These are phyloP conservation scores for Crucihimalaya himalaica DNA, from an alignment of 345 rosid species.

Conservation along the genomic window DNA sequence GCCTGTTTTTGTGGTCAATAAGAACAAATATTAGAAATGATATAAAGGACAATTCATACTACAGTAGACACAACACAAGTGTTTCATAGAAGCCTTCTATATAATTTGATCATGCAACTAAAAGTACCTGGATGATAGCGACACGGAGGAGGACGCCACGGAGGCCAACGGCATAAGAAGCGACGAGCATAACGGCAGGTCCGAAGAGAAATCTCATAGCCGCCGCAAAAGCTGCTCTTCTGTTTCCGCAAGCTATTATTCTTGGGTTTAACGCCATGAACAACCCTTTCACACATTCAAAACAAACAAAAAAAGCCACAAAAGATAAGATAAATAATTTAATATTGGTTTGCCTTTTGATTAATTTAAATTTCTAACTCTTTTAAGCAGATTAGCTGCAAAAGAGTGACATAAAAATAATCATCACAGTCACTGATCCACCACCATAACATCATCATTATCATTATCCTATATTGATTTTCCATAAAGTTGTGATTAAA, in stretches of 20 bases:
- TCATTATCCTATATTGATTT: slow-evolving; percentile 1
- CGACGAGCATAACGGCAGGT: slow-evolving; percentile 98
- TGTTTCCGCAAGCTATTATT: slow-evolving; percentile 99
- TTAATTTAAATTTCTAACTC: background rate
- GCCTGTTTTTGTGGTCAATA: slow-evolving; percentile 45
- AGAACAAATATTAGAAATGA: background rate
- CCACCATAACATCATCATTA: slow-evolving; percentile 11
- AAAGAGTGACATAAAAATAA: slow-evolving; percentile 28
- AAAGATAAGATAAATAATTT: background rate
- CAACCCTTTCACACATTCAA: slow-evolving; percentile 52
- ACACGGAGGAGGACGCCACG: slow-evolving; percentile 81
- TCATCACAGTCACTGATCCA: slow-evolving; percentile 20
- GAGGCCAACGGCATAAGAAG: slow-evolving; percentile 91
- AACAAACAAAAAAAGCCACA: background rate
- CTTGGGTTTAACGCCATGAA: slow-evolving; percentile 99
- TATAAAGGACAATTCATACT: background rate
- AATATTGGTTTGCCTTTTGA: background rate
- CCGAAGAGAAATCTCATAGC: slow-evolving; percentile 94
- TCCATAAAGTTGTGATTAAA: slow-evolving; percentile 1
- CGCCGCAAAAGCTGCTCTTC: slow-evolving; percentile 86
- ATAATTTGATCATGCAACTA: background rate
- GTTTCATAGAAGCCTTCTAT: background rate
- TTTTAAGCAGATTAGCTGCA: slow-evolving; percentile 17
- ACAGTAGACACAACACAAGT: background rate
- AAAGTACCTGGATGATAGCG: slow-evolving; percentile 88